Evolutionary conservation across 2,329 filamentous ascomycete genomes (phyloP), one percentile per base, ranked within the genome.

Genomic region (Macroventuria anomochaeta): DNA sequence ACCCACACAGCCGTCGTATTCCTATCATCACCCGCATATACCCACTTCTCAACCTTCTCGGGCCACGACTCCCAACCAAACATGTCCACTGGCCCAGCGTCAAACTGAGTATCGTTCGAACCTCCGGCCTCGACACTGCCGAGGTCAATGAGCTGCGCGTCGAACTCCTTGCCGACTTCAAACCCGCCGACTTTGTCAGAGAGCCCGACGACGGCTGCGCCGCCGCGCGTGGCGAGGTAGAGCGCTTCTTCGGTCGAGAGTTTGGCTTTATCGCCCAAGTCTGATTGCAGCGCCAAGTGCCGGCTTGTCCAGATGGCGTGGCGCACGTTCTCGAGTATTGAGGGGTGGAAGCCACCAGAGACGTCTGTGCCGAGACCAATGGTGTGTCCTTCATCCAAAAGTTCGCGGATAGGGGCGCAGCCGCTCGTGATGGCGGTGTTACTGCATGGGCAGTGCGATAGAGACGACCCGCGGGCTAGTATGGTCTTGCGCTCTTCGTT

Each of bases 41-140:
- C 80, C 95, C 95, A 99, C 80, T 99, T 99, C 46, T 91, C 90
- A 10, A 97, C 77, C 68, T 81, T 85, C 67, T 97, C 91, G 32
- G 88, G 85, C 91, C 90, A 96, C n/a, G 70, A 84, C 81, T 97
- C 93, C 84, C 88, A 91, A 1, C 92, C 93, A 79, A 97, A 99
- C 0, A 97, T 74, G 74, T 97, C 92, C 0, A 97, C 91, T 39
- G 87, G 86, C 0, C 88, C 87, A 3, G 81, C 78, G 1, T 79
- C 79, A 3, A 78, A 74, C 5, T 76, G 76, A 1, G 77, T 76
- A 1, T 69, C 73, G 1, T 44, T 54, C 12, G 62, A 62, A 3
- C 55, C 69, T 0, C 64, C 71, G 3, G 69, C 71, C 2, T 41
- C 50, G 5, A 78, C 79, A 5, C 42, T 56, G 1, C 81, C 83